A percentile compares a stretch with the other conserved stretches of the same genome.
Evolutionary conservation across 306 rosid species (phyloP).

Genomic region (Malus domestica): DNA sequence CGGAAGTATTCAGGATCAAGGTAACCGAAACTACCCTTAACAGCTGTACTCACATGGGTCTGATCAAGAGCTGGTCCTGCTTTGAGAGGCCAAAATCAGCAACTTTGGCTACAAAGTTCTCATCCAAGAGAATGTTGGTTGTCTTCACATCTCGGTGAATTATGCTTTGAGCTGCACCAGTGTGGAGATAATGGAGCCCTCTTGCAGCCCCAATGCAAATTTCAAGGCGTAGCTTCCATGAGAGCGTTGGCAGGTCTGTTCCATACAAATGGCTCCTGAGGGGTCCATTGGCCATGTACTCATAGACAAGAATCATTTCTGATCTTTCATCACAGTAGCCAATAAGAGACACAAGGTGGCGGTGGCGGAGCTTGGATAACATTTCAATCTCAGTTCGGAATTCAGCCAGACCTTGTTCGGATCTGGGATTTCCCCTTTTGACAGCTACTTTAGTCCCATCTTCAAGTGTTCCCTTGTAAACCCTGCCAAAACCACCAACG

Average conservation of each 20-base stretch:
- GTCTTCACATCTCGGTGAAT: slow-evolving; percentile 98
- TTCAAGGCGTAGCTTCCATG: slow-evolving; percentile 93
- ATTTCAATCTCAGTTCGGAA: slow-evolving; percentile 93
- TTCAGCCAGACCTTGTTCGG: slow-evolving; percentile 92
- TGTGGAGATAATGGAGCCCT: slow-evolving; percentile 96
- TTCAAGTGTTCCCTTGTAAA: slow-evolving; percentile 79
- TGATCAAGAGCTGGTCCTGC: slow-evolving; percentile 95
- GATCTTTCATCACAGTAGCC: slow-evolving; percentile 95
- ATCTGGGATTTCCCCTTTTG: slow-evolving; percentile 87
- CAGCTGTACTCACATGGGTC: slow-evolving; percentile 97
- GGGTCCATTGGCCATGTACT: slow-evolving; percentile 98
- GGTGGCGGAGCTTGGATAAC: slow-evolving; percentile 96
- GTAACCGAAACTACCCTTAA: slow-evolving; percentile 96
- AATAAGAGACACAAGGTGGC: slow-evolving; percentile 92
- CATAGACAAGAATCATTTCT: slow-evolving; percentile 93
- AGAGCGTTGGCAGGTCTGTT: slow-evolving; percentile 61
- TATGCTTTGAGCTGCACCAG: slow-evolving; percentile 86
- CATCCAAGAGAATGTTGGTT: slow-evolving; percentile 92
- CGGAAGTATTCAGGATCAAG: slow-evolving; percentile 96
- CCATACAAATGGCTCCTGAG: slow-evolving; percentile 93
- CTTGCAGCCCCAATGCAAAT: slow-evolving; percentile 96
- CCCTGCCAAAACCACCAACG: slow-evolving; percentile 94
- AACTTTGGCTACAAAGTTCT: slow-evolving; percentile 86
- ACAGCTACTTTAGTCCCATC: slow-evolving; percentile 85
- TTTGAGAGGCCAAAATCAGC: slow-evolving; percentile 96